These are phyloP conservation scores for Umbelopsis ramanniana DNA, from an alignment of 192 early-diverging fungal species.

Conservation along the genomic window DNA sequence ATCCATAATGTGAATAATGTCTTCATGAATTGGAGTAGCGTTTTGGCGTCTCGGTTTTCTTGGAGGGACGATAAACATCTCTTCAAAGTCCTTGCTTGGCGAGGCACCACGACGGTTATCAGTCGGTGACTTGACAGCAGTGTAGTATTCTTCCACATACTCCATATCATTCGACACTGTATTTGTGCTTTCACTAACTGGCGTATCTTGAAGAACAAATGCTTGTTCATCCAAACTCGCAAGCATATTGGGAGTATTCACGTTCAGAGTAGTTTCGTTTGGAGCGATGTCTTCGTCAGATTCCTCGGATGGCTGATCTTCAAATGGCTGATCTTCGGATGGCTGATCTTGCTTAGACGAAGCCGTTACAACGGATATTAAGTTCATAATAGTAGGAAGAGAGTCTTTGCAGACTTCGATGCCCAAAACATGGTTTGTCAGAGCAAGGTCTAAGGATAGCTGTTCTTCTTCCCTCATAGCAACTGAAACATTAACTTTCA, in stretches of 20 bases:
- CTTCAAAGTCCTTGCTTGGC: neutral
- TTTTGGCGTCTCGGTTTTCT: conserved; percentile 29
- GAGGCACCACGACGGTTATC: neutral
- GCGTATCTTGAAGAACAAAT: conserved; percentile 35
- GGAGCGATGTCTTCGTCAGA: neutral
- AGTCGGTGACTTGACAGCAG: conserved; percentile 21
- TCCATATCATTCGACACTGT: conserved; percentile 37
- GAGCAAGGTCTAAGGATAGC: conserved; percentile 43
- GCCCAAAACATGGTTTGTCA: conserved; percentile 62
- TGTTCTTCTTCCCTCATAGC: conserved; percentile 12
- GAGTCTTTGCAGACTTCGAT: conserved; percentile 74
- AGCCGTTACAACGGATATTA: conserved; percentile 51
- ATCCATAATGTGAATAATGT: conserved; percentile 46
- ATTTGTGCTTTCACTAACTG: conserved; percentile 12
- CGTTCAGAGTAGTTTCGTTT: neutral
- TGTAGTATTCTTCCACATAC: conserved; percentile 54
- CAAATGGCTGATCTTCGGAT: neutral
- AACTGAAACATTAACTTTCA: neutral
- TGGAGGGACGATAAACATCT: conserved; percentile 24
- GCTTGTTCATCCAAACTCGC: conserved; percentile 59
- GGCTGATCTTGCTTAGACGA: neutral
- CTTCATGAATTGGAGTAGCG: conserved; percentile 29
- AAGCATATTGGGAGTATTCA: conserved; percentile 29
- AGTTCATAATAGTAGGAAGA: conserved; percentile 55
- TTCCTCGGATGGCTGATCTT: neutral